Evolutionary conservation across 768 basidiomycete species (phyloP).

Genomic region (Boletus pseudopeckii): DNA sequence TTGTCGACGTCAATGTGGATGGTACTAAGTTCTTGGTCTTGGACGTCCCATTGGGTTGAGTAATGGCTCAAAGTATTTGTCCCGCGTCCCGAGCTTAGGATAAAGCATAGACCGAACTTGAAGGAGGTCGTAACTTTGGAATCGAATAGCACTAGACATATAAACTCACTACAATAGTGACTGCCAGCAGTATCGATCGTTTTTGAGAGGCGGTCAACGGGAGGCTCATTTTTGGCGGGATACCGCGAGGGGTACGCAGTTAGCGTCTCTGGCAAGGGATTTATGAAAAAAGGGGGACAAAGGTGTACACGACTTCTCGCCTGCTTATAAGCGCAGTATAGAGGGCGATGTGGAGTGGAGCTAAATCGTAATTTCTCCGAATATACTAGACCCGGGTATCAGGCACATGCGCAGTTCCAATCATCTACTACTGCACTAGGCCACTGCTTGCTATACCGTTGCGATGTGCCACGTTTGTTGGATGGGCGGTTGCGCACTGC

Average conservation of each 20-base stretch:
- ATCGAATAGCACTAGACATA: no score
- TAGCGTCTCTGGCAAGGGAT: neutral
- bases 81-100: conserved; percentile 13
- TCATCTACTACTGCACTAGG: no score
- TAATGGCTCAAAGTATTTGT: conserved; percentile 1
- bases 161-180: conserved; percentile 23
- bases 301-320: neutral
- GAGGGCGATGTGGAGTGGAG: neutral
- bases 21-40: neutral
- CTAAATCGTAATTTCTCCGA: neutral
- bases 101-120: conserved; percentile 22
- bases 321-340: neutral
- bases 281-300: neutral
- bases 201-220: conserved; percentile 29
- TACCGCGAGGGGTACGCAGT: neutral
- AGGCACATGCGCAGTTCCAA: no score
- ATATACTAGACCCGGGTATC: neutral
- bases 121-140: neutral
- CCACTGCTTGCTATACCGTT: no score
- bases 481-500: no score
- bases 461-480: no score
- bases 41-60: neutral
- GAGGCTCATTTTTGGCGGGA: conserved; percentile 15
- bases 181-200: conserved; percentile 27
- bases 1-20: neutral